A percentile compares a stretch with the other conserved stretches of the same genome.
phyloP scores from a whole-genome alignment of 805 yeast species.

The Scheffersomyces amazonensis region DNA sequence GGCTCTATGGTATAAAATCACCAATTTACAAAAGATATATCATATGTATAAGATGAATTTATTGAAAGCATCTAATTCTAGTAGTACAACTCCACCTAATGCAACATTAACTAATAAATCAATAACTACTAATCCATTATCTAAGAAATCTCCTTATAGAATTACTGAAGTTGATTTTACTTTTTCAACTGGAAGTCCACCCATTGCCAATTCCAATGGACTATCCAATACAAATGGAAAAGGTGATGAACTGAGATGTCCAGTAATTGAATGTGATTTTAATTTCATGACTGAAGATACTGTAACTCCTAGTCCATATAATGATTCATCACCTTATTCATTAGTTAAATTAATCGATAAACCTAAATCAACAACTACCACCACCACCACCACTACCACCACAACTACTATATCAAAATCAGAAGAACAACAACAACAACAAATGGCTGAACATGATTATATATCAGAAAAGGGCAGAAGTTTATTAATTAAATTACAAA shows the following conservation, averaged over 20 bases:
- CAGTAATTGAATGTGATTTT: slow-evolving; percentile 40
- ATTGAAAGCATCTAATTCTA: slow-evolving; percentile 6
- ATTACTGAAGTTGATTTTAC: slow-evolving; percentile 27
- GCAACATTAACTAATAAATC: neutral
- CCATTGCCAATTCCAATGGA: neutral
- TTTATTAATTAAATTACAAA: slow-evolving; percentile 17
- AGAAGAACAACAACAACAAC: neutral
- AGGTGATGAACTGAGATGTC: slow-evolving; percentile 22
- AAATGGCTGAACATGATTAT: slow-evolving; percentile 1
- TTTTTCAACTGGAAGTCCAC: slow-evolving; percentile 5
- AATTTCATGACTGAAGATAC: slow-evolving; percentile 30
- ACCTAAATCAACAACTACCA: neutral
- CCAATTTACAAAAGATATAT: slow-evolving; percentile 38
- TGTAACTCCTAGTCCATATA: slow-evolving; percentile 1
- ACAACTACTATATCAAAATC: neutral
- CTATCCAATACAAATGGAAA: too few species aligned
- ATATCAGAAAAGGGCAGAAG: slow-evolving; percentile 3
- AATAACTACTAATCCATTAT: slow-evolving; percentile 1
- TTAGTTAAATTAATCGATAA: neutral
- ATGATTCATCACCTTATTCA: neutral
- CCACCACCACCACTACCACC: neutral
- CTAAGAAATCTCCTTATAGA: slow-evolving; percentile 8
- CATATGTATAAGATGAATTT: slow-evolving; percentile 29
- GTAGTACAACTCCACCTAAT: neutral
- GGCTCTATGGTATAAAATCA: slow-evolving; percentile 38